These are phyloP conservation scores for Thielaviopsis populi DNA, from an alignment of 2,329 filamentous ascomycete species.

Conservation along the genomic window DNA sequence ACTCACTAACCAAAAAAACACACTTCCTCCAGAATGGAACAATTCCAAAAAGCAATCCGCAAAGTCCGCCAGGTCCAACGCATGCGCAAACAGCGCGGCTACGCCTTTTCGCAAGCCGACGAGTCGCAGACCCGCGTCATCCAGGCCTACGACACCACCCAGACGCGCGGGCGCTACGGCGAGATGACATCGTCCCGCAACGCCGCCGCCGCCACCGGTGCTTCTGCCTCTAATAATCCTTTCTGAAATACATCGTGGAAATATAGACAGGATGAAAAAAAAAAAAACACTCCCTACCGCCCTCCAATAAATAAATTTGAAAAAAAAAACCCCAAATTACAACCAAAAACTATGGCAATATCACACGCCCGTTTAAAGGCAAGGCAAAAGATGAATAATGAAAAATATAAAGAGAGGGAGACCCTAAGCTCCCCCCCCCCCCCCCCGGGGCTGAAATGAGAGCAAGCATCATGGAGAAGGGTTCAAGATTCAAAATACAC, in stretches of 20 bases:
- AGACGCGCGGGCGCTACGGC: conserved; percentile 78
- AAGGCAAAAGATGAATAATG: too few species aligned
- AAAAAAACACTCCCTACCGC: neutral
- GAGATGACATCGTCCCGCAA: conserved; percentile 58
- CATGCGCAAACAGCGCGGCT: conserved; percentile 97
- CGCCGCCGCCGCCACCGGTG: neutral
- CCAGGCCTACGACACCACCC: conserved; percentile 95
- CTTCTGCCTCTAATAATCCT: neutral
- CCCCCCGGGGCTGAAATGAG: too few species aligned
- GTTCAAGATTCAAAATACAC: too few species aligned
- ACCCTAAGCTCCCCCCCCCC: too few species aligned
- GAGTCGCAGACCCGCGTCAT: conserved; percentile 89
- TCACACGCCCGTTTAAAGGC: too few species aligned
- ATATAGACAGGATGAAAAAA: neutral
- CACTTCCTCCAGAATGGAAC: conserved; percentile 69
- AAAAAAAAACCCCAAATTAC: too few species aligned
- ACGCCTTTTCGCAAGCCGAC: conserved; percentile 95
- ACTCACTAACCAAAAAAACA: too few species aligned
- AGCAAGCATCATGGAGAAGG: too few species aligned
- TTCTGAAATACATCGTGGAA: neutral
- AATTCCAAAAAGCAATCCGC: conserved; percentile 98
- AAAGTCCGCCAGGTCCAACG: conserved; percentile 97
- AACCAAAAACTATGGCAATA: too few species aligned
- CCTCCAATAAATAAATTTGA: too few species aligned
- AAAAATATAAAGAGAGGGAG: too few species aligned